Percentiles rank a stretch among this genome's conserved stretches.
These are phyloP conservation scores for Aegilops sharonensis DNA, from an alignment of 176 grass and related monocot species.

Conservation along the genomic window DNA sequence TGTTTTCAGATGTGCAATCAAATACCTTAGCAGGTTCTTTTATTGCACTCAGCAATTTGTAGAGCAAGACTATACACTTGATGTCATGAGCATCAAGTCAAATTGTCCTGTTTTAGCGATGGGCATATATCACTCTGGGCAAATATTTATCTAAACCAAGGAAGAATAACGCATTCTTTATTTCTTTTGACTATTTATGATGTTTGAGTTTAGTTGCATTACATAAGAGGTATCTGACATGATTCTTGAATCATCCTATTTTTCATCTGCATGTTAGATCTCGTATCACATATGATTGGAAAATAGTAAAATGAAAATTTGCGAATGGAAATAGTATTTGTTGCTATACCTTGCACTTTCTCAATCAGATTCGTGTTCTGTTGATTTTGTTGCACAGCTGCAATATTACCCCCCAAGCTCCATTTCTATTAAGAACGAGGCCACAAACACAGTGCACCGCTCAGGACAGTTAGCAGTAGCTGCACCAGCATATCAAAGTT, in stretches of 20 bases:
- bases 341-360: slow-evolving; percentile 14
- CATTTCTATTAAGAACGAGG: not conserved
- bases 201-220: too few species aligned
- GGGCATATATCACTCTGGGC: too few species aligned
- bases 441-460: not conserved
- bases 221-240: too few species aligned
- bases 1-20: too few species aligned
- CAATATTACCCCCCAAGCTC: not conserved
- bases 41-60: too few species aligned
- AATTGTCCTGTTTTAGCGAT: too few species aligned
- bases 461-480: not conserved
- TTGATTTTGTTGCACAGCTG: not conserved
- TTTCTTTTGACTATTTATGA: too few species aligned
- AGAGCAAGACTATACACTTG: too few species aligned
- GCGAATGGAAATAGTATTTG: slow-evolving; percentile 1
- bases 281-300: not conserved
- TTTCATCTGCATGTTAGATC: not conserved
- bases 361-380: not conserved
- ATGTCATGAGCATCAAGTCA: too few species aligned
- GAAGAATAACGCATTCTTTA: too few species aligned
- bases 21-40: too few species aligned
- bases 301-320: not conserved
- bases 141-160: too few species aligned
- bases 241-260: slow-evolving; percentile 11
- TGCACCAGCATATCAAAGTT: not conserved